Conservation (phyloP, 2,329 filamentous ascomycete species). For the Clonostachys solani region DNA sequence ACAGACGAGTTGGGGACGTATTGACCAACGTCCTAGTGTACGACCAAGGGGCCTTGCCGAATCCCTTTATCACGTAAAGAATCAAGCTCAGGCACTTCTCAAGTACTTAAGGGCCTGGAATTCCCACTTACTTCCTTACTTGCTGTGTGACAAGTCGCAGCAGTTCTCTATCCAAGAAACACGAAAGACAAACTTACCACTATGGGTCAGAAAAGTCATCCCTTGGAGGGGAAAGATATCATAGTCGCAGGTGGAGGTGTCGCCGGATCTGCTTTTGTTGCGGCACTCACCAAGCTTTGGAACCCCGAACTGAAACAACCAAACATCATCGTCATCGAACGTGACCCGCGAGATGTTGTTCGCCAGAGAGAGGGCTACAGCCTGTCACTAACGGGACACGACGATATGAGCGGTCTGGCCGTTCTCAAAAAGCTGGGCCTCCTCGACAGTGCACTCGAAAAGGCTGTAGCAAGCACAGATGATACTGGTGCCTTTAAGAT, state of each 20-base stretch:
- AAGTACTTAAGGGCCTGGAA: too few species aligned
- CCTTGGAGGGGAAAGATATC: conserved; percentile 33
- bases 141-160: too few species aligned
- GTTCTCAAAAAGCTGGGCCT: conserved; percentile 31
- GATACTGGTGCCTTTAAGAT: conserved; percentile 28
- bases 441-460: conserved; percentile 21
- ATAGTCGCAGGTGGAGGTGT: conserved; percentile 37
- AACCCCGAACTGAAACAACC: conserved; percentile 18
- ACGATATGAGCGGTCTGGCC: conserved; percentile 25
- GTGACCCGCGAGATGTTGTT: conserved; percentile 23
- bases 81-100: too few species aligned
- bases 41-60: too few species aligned
- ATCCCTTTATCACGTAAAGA: too few species aligned
- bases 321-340: conserved; percentile 32
- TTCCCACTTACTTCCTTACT: too few species aligned
- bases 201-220: conserved; percentile 10
- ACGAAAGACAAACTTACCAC: conserved; percentile 3
- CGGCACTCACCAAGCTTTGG: conserved; percentile 32
- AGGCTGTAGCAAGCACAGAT: conserved; percentile 21
- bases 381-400: conserved; percentile 29
- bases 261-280: conserved; percentile 34
- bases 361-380: conserved; percentile 29
- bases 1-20: too few species aligned
- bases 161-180: too few species aligned
- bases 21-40: too few species aligned